phyloP scores from a whole-genome alignment of 2,329 filamentous ascomycete species.

The Periconia sp. region DNA sequence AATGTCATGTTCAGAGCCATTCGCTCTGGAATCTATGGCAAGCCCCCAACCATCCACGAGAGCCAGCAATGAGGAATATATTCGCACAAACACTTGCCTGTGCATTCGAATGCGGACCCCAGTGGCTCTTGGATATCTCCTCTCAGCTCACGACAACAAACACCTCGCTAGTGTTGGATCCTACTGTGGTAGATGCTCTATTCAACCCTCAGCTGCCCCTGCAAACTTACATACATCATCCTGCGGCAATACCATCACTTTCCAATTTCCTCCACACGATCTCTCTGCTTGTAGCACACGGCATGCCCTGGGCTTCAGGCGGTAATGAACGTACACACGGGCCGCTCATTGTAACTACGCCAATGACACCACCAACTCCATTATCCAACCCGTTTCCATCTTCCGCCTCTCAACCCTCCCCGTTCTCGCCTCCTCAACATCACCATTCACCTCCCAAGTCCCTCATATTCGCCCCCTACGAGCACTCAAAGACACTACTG shows the following conservation, averaged over 20 bases:
- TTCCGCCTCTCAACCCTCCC: slow-evolving; percentile 1
- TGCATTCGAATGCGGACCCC: slow-evolving; percentile 46
- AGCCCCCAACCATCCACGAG: slow-evolving; percentile 36
- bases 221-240: slow-evolving; percentile 42
- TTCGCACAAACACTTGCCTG: slow-evolving; percentile 51
- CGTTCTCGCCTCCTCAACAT: neutral
- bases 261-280: slow-evolving; percentile 26
- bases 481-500: slow-evolving; percentile 35
- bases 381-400: neutral
- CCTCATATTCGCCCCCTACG: slow-evolving; percentile 41
- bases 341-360: slow-evolving; percentile 28
- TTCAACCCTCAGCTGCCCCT: slow-evolving; percentile 43
- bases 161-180: slow-evolving; percentile 8
- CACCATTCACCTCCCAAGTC: slow-evolving; percentile 20
- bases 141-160: slow-evolving; percentile 14
- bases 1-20: slow-evolving; percentile 26
- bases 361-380: slow-evolving; percentile 20
- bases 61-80: slow-evolving; percentile 47
- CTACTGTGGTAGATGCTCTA: slow-evolving; percentile 29
- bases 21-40: slow-evolving; percentile 35
- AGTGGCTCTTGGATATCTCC: slow-evolving; percentile 45
- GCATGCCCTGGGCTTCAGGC: slow-evolving; percentile 40
- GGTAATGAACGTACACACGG: slow-evolving; percentile 38
- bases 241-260: slow-evolving; percentile 24
- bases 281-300: slow-evolving; percentile 29